Conservation (phyloP, 768 basidiomycete species). For the Suillus weaverae region DNA sequence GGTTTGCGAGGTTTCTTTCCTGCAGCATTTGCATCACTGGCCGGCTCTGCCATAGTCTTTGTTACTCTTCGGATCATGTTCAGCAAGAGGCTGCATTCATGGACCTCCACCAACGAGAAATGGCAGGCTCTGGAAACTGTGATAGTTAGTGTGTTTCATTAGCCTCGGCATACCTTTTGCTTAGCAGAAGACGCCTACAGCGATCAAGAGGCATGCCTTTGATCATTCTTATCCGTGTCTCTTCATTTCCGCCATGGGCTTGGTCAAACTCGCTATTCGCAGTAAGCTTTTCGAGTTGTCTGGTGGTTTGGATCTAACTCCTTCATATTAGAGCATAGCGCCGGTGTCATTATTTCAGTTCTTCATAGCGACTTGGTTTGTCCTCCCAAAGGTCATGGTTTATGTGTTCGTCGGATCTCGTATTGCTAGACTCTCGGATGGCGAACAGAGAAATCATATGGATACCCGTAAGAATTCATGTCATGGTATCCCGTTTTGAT, state of each 20-base stretch:
- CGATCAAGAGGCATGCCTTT: constrained; percentile 75
- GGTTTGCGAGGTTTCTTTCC: constrained; percentile 77
- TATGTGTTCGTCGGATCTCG: constrained; percentile 79
- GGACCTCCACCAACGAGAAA: constrained; percentile 63
- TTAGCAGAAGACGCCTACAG: constrained; percentile 33
- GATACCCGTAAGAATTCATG: constrained; percentile 56
- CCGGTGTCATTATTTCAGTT: constrained; percentile 78
- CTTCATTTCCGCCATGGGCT: constrained; percentile 85
- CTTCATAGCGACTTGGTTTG: constrained; percentile 65
- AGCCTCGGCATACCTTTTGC: constrained; percentile 3
- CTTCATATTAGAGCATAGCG: constrained; percentile 59
- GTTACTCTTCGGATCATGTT: constrained; percentile 60
- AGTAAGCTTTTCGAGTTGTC: constrained; percentile 41
- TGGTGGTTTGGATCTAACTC: constrained; percentile 11
- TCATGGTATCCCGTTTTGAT: constrained; percentile 5
- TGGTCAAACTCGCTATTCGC: constrained; percentile 83
- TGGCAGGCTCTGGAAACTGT: constrained; percentile 80
- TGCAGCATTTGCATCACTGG: constrained; percentile 57
- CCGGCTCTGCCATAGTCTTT: constrained; percentile 67
- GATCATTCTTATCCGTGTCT: constrained; percentile 78
- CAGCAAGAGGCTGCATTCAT: constrained; percentile 50
- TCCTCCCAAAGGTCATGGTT: constrained; percentile 70
- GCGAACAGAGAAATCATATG: constrained; percentile 71
- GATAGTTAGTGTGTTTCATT: constrained; percentile 47
- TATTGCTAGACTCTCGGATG: constrained; percentile 74